These are phyloP conservation scores for Sporisorium sorghi DNA, from an alignment of 1,284 basidiomycete species.

Conservation along the genomic window DNA sequence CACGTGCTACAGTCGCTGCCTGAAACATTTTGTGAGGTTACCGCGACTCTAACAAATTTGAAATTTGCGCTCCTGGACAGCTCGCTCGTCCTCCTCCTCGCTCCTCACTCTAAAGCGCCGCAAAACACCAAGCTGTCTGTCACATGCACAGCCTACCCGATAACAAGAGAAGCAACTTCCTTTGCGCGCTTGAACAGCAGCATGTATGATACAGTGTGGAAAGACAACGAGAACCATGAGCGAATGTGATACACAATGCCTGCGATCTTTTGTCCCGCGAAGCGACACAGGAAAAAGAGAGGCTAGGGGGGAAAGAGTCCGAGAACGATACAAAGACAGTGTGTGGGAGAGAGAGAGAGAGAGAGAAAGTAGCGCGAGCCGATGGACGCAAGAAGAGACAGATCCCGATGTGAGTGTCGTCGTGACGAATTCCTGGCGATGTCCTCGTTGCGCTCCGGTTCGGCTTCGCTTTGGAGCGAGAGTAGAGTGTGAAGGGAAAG, in stretches of 20 bases:
- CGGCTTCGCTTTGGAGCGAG: background rate
- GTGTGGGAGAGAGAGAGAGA: background rate
- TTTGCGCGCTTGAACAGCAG: slow-evolving; percentile 4
- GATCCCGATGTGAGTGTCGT: slow-evolving; percentile 33
- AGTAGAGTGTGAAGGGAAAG: slow-evolving; percentile 2
- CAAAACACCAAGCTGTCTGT: too few species aligned
- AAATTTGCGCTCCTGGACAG: background rate
- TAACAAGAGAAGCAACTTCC: background rate
- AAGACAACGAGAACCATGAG: slow-evolving; percentile 1
- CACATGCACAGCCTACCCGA: too few species aligned
- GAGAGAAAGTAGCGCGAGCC: background rate
- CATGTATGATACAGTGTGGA: slow-evolving; percentile 22
- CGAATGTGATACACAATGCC: slow-evolving; percentile 12
- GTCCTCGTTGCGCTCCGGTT: slow-evolving; percentile 33
- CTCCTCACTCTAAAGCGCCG: too few species aligned
- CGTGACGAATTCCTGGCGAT: slow-evolving; percentile 45
- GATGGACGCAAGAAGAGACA: slow-evolving; percentile 31
- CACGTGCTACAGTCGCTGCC: background rate
- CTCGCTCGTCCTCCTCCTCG: background rate
- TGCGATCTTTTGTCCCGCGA: slow-evolving; percentile 12
- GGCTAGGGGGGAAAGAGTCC: slow-evolving; percentile 8
- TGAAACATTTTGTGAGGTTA: too few species aligned
- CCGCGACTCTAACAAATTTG: background rate
- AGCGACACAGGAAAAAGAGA: slow-evolving; percentile 14
- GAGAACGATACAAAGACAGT: background rate